Evolutionary conservation across 164 flowering plant genomes (phyloP), one percentile per base, ranked within the genome.

Genomic region (Litsea cubeba): DNA sequence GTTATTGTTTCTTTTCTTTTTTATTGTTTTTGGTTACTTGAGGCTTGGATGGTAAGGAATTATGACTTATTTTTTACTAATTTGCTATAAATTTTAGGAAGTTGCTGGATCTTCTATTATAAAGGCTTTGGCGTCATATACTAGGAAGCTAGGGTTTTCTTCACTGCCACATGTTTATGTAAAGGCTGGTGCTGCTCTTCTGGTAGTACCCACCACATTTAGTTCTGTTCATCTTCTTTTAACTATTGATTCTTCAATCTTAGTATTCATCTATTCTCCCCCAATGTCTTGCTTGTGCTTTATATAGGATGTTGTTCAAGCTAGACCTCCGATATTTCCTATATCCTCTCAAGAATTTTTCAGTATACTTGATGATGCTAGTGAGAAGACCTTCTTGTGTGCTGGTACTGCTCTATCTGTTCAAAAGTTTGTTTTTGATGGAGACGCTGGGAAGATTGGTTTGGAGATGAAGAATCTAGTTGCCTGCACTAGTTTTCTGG

Each of bases 321-420:
- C 83, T 73, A 84, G 83, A 79, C 83, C 89, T 73, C 83, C 89
- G 18, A 83, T 84, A 78, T 81, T 87, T 76, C 97, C 97, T 22
- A 70, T 88, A 77, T 80, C 91, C 28, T 87, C 97, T 2, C 79
- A 76, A 15, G 92, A 93, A 71, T 71, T 95, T 65, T 95, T 92
- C 66, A 78, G 78, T 68, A 85, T 95, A 69, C 93, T 95, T 74
- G 94, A 91, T 79, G 93, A 90, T 87, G 97, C 97, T 50, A 91
- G 97, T 76, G 98, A 95, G 82, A 83, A 73, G 65, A 95, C 98
- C 12, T 95, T 93, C 75, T 80, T 92, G 67, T 90, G 90, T 84
- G 87, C 86, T 72, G 97, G 93, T 32, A 78, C 88, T 35, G 95
- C 93, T 68, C 80, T 79, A 32, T 87, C 89, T n/a, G 62, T 93